These are phyloP conservation scores for Penicillium palitans DNA, from an alignment of 2,329 filamentous ascomycete genomes.

Conservation along the genomic window DNA sequence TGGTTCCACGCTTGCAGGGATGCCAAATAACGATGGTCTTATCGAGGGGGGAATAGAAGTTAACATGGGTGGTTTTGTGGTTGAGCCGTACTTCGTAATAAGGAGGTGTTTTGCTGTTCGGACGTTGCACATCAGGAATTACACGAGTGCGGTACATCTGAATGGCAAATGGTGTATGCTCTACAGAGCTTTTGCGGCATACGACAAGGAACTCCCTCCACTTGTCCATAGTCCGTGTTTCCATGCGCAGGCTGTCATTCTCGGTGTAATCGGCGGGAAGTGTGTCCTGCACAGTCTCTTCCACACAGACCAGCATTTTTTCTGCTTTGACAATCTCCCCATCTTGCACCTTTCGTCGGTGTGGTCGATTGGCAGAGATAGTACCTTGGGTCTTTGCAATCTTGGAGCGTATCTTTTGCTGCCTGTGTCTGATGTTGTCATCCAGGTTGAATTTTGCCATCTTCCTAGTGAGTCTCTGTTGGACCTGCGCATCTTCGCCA, in stretches of 20 bases:
- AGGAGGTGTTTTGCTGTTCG: constrained; percentile 55
- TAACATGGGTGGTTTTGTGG: constrained; percentile 56
- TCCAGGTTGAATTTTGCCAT: constrained; percentile 48
- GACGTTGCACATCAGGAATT: constrained; percentile 60
- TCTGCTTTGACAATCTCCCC: constrained; percentile 68
- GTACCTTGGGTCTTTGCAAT: constrained; percentile 39
- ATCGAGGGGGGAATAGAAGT: constrained; percentile 65
- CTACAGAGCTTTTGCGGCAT: constrained; percentile 58
- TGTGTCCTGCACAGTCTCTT: constrained; percentile 52
- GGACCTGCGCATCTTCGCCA: constrained; percentile 10
- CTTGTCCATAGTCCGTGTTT: constrained; percentile 60
- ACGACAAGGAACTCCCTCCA: constrained; percentile 66
- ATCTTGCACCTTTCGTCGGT: constrained; percentile 47
- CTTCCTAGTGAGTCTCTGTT: constrained; percentile 31
- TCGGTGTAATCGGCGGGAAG: constrained; percentile 64
- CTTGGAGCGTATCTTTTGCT: constrained; percentile 42
- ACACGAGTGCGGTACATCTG: constrained; percentile 64
- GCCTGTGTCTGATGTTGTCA: constrained; percentile 44
- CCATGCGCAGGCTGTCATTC: constrained; percentile 60
- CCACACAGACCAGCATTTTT: constrained; percentile 66
- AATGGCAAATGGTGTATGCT: constrained; percentile 56
- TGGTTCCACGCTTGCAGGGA: constrained; percentile 54
- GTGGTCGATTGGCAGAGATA: constrained; percentile 37
- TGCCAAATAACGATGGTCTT: constrained; percentile 67
- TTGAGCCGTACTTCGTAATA: constrained; percentile 60